phyloP scores from a whole-genome alignment of 768 basidiomycete genomes.

The Coprinopsis strossmayeri region DNA sequence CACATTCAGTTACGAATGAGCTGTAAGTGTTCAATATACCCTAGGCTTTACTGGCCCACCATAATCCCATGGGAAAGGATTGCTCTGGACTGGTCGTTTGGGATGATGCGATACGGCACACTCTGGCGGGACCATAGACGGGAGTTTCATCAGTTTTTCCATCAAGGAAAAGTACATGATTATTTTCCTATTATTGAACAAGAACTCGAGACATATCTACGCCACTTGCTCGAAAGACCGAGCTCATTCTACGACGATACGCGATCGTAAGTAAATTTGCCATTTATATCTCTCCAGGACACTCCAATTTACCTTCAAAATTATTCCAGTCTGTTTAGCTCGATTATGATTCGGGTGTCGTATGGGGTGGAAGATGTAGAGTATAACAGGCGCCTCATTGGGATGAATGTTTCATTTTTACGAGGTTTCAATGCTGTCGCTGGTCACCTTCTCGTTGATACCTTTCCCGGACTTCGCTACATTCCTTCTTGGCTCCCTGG shows the following conservation, averaged over 20 bases:
- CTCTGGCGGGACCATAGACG: slow-evolving; percentile 18
- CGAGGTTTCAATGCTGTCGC: slow-evolving; percentile 29
- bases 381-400: background rate
- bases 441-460: slow-evolving; percentile 25
- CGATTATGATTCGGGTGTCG: background rate
- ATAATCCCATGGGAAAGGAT: slow-evolving; percentile 8
- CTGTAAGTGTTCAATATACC: slow-evolving; percentile 9
- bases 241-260: background rate
- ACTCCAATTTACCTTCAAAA: background rate
- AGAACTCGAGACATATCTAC: slow-evolving; percentile 2
- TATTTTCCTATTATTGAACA: slow-evolving; percentile 14
- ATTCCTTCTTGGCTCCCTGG: slow-evolving; percentile 37
- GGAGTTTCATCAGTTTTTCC: slow-evolving; percentile 21
- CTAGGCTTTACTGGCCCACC: background rate
- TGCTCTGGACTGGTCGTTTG: slow-evolving; percentile 4
- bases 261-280: background rate
- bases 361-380: background rate
- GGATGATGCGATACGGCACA: slow-evolving; percentile 16
- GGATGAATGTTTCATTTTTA: slow-evolving; percentile 53
- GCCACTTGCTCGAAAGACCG: slow-evolving; percentile 1
- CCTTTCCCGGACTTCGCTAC: slow-evolving; percentile 19
- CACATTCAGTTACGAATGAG: slow-evolving; percentile 15
- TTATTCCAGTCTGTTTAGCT: background rate
- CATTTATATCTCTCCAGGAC: background rate
- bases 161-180: slow-evolving; percentile 9